phyloP scores from a whole-genome alignment of 129 eudicot species.

The Centaurea solstitialis region DNA sequence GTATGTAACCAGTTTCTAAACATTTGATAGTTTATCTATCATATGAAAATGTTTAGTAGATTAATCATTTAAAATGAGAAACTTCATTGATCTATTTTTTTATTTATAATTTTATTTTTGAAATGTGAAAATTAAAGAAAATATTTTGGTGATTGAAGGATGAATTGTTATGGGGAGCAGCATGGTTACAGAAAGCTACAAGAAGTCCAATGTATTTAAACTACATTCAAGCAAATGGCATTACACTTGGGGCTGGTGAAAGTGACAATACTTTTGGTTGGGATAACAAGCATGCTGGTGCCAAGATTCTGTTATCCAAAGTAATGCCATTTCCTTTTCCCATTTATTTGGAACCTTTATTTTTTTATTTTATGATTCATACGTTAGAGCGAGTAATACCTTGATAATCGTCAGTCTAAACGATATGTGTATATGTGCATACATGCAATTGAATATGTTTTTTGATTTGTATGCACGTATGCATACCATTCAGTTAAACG shows the following conservation, averaged over 20 bases:
- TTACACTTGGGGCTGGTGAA: conserved; percentile 36
- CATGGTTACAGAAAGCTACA: conserved; percentile 68
- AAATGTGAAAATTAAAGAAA: conserved; percentile 1
- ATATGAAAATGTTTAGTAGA: no score
- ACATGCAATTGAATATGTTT: no score
- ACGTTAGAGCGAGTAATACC: no score
- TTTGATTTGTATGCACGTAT: background rate
- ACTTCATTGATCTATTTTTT: no score
- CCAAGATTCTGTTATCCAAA: conserved; percentile 50
- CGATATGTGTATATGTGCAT: background rate
- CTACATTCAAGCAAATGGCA: conserved; percentile 37
- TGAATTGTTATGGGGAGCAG: conserved; percentile 72
- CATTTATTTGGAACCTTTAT: background rate
- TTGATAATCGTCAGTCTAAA: no score
- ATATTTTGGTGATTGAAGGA: conserved; percentile 35
- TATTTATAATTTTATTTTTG: no score
- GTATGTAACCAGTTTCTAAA: background rate
- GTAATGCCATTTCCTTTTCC: conserved; percentile 13
- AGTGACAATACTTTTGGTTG: conserved; percentile 47
- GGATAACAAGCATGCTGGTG: conserved; percentile 65
- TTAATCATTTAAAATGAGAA: no score
- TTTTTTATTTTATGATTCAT: no score
- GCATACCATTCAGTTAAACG: no score
- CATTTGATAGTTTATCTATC: no score
- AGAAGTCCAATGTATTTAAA: conserved; percentile 29